These are phyloP conservation scores for Primulina huaijiensis DNA, from an alignment of 257 asterid genomes.

Conservation along the genomic window DNA sequence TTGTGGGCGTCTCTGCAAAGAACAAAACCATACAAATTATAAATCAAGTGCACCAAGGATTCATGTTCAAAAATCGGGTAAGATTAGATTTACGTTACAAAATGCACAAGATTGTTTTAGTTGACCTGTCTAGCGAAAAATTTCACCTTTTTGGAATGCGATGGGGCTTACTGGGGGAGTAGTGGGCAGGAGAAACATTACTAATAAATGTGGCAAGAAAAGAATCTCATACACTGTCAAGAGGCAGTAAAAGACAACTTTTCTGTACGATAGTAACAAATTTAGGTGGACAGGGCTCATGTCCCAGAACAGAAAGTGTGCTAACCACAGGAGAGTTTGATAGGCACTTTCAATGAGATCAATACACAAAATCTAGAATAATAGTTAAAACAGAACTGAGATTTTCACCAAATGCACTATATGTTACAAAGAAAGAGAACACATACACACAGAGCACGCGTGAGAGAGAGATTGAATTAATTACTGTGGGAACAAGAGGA, in stretches of 20 bases:
- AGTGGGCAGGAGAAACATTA: not conserved
- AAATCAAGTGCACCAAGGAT: not conserved
- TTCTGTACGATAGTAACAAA: not conserved
- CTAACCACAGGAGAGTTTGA: not conserved
- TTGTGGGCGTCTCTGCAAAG: slow-evolving; percentile 75
- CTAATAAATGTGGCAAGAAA: not conserved
- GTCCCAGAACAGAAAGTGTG: not conserved
- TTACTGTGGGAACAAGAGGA: not conserved
- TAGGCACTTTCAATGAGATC: not conserved
- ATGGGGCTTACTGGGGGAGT: not conserved
- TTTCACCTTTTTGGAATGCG: not conserved
- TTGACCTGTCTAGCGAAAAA: not conserved
- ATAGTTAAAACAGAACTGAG: not conserved
- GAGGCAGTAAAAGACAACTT: not conserved
- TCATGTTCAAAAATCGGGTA: not conserved
- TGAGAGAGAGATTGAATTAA: not conserved
- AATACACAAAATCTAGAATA: not conserved
- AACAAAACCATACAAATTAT: slow-evolving; percentile 18
- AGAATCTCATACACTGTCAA: not conserved
- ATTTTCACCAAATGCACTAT: not conserved
- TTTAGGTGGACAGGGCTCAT: not conserved
- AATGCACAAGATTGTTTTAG: not conserved
- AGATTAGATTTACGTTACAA: not conserved
- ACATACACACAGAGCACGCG: not conserved
- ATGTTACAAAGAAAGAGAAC: not conserved